phyloP scores from a whole-genome alignment of 495 filamentous ascomycete genomes.

The Polyplosphaeria fusca region DNA sequence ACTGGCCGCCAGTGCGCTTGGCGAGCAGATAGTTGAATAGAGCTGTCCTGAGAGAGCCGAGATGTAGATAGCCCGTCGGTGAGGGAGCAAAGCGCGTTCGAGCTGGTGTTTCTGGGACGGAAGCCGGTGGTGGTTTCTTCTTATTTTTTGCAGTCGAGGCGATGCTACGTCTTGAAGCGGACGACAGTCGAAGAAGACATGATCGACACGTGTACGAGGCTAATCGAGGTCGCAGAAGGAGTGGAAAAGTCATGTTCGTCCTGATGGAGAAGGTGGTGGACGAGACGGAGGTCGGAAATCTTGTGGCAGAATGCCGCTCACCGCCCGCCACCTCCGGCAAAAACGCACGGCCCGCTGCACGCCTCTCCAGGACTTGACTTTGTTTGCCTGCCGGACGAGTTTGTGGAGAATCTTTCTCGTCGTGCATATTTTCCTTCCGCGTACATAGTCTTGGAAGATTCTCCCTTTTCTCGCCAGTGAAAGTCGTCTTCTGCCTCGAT shows the following conservation, averaged over 20 bases:
- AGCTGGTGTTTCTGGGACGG: slow-evolving; percentile 59
- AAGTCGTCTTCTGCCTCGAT: no score
- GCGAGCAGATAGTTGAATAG: slow-evolving; percentile 90
- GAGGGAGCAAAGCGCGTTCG: slow-evolving; percentile 94
- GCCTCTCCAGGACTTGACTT: no score
- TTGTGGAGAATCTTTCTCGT: no score
- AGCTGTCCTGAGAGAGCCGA: slow-evolving; percentile 87
- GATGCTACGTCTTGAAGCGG: not conserved
- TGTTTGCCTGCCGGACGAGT: no score
- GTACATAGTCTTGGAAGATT: no score
- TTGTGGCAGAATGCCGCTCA: no score
- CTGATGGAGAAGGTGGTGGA: no score
- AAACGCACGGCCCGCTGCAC: no score
- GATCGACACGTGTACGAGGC: slow-evolving; percentile 19
- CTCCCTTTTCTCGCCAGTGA: no score
- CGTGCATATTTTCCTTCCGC: no score
- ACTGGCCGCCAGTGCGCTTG: slow-evolving; percentile 85
- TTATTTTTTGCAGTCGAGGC: not conserved
- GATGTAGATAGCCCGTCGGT: slow-evolving; percentile 88
- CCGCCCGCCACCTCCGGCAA: no score
- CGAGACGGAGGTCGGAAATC: no score
- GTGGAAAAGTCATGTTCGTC: slow-evolving; percentile 10
- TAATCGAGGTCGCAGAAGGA: slow-evolving; percentile 5
- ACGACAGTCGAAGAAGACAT: slow-evolving; percentile 19
- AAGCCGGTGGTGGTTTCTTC: not conserved